These are phyloP conservation scores for Tillandsia fasciculata DNA, from an alignment of 176 grass and related monocot genomes.

Conservation along the genomic window DNA sequence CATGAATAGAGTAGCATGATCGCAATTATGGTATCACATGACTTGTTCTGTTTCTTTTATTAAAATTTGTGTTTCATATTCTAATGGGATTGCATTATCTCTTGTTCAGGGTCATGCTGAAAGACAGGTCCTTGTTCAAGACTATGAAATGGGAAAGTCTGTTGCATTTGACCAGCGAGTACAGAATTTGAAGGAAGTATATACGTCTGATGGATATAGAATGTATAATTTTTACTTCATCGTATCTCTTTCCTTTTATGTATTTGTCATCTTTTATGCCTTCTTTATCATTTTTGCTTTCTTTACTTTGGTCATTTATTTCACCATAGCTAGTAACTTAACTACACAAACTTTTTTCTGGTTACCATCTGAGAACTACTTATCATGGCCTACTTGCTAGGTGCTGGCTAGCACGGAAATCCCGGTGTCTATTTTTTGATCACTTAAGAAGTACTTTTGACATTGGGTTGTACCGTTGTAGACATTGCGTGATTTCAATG, in stretches of 20 bases:
- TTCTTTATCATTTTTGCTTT: neutral
- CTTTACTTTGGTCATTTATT: no score
- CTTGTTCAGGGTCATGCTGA: conserved; percentile 60
- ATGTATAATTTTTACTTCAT: conserved; percentile 37
- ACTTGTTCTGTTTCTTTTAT: neutral
- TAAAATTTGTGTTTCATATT: neutral
- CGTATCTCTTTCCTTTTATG: neutral
- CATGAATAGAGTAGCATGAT: neutral
- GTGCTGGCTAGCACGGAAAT: no score
- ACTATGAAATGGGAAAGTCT: conserved; percentile 63
- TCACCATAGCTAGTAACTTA: no score
- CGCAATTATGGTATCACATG: neutral
- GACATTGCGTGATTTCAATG: no score
- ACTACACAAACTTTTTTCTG: no score
- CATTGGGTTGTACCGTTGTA: no score
- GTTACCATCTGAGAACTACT: no score
- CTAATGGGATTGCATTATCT: conserved; percentile 3
- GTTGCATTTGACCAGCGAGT: conserved; percentile 69
- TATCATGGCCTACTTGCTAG: no score
- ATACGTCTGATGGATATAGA: conserved; percentile 75
- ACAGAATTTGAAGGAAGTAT: conserved; percentile 78
- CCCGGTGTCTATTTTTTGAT: no score
- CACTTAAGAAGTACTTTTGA: no score
- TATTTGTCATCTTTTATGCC: neutral
- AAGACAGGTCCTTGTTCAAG: conserved; percentile 80